These are phyloP conservation scores for Stylonectria norvegica DNA, from an alignment of 2,329 filamentous ascomycete species.

Conservation along the genomic window DNA sequence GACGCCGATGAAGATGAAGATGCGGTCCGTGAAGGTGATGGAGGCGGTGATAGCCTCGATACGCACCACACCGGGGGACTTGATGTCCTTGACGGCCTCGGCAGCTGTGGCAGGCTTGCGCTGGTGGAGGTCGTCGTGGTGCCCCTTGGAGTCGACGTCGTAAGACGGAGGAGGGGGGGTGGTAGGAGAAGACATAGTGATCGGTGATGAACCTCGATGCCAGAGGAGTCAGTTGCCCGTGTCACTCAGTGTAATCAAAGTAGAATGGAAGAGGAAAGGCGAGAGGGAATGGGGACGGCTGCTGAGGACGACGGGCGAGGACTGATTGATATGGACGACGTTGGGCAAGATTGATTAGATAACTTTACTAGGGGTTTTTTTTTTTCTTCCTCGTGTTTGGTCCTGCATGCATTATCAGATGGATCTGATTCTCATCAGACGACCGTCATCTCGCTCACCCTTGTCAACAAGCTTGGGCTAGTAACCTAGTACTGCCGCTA, in stretches of 20 bases:
- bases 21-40: conserved; percentile 50
- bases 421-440: not conserved
- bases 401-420: not conserved
- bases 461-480: not conserved
- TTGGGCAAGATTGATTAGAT: not conserved
- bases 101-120: conserved; percentile 10
- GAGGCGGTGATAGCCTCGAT: conserved; percentile 55
- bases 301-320: too few relatives aligned
- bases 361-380: not conserved
- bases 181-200: not conserved
- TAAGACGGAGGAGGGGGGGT: not conserved
- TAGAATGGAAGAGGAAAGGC: too few relatives aligned
- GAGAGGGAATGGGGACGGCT: too few relatives aligned
- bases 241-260: too few relatives aligned
- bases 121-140: conserved; percentile 3
- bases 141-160: conserved; percentile 6
- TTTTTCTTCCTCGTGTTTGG: too few relatives aligned
- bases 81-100: conserved; percentile 30
- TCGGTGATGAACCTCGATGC: not conserved
- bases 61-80: conserved; percentile 54
- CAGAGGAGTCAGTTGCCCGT: too few relatives aligned
- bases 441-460: not conserved
- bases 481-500: too few relatives aligned
- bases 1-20: conserved; percentile 57
- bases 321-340: too few relatives aligned